phyloP scores from a whole-genome alignment of 495 filamentous ascomycete species.

The Penicillium steckii region DNA sequence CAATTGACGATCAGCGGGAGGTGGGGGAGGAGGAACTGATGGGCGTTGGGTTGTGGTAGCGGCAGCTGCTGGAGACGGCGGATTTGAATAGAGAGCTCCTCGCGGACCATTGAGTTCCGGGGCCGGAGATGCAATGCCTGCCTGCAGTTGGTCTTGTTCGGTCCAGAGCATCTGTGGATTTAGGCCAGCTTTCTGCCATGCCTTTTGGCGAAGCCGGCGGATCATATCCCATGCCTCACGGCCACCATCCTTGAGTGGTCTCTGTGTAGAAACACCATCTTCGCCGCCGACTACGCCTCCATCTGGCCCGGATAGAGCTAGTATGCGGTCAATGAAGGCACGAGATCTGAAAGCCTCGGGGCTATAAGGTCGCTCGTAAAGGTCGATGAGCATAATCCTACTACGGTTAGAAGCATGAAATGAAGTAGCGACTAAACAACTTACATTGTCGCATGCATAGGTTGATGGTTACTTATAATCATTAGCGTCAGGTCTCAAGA shows the following conservation, averaged over 20 bases:
- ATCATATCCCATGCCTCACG: conserved; percentile 58
- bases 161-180: conserved; percentile 48
- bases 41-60: background rate
- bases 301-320: conserved; percentile 51
- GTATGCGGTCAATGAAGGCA: conserved; percentile 51
- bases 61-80: conserved; percentile 7
- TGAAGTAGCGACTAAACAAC: background rate
- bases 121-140: conserved; percentile 27
- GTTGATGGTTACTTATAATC: conserved; percentile 46
- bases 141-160: conserved; percentile 45
- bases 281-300: conserved; percentile 52
- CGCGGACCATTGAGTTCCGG: conserved; percentile 17
- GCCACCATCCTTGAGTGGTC: conserved; percentile 52
- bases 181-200: conserved; percentile 49
- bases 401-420: background rate
- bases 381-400: conserved; percentile 55
- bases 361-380: conserved; percentile 51
- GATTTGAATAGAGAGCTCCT: conserved; percentile 13
- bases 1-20: conserved; percentile 13
- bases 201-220: conserved; percentile 48
- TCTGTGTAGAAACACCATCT: conserved; percentile 45
- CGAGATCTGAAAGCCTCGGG: conserved; percentile 48
- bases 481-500: conserved; percentile 3
- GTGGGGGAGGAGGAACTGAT: too few species aligned
- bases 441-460: conserved; percentile 55